These are phyloP conservation scores for Austroboletus novae-zelandiae DNA, from an alignment of 1,284 basidiomycete genomes.

Conservation along the genomic window DNA sequence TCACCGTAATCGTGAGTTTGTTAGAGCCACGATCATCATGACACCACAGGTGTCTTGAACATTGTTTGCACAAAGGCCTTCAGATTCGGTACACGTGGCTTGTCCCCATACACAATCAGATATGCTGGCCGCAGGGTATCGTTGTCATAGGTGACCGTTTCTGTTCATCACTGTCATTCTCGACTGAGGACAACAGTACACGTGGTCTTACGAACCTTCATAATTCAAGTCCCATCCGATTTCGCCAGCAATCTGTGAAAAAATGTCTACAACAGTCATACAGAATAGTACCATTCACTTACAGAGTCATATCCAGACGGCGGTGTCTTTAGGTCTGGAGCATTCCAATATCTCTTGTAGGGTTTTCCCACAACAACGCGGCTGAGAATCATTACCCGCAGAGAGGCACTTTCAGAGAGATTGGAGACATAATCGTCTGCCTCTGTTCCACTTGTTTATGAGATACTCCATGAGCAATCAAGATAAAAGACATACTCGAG, in stretches of 20 bases:
- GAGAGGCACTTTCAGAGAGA: conserved; percentile 35
- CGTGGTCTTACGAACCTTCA: conserved; percentile 32
- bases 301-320: conserved; percentile 59
- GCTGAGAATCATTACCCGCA: conserved; percentile 50
- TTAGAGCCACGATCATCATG: conserved; percentile 12
- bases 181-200: background rate
- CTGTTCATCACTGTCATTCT: conserved; percentile 21
- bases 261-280: background rate
- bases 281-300: conserved; percentile 15
- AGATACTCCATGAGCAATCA: conserved; percentile 1
- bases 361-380: conserved; percentile 61
- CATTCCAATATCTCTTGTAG: conserved; percentile 46
- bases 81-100: conserved; percentile 28
- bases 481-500: conserved; percentile 44
- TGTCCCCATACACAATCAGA: conserved; percentile 49
- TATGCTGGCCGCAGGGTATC: conserved; percentile 60
- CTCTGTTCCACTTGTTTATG: conserved; percentile 36
- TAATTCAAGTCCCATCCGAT: conserved; percentile 58
- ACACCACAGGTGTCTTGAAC: conserved; percentile 37
- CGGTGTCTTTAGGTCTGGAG: conserved; percentile 42
- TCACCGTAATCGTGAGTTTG: too few relatives aligned
- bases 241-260: conserved; percentile 38
- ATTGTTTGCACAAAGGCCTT: conserved; percentile 31
- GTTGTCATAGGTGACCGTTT: conserved; percentile 58
- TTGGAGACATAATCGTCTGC: conserved; percentile 57